Percentiles rank a stretch among this genome's conserved stretches.
These are phyloP conservation scores for Tolypocladium ophioglossoides DNA, from an alignment of 2,329 filamentous ascomycete genomes.

Conservation along the genomic window DNA sequence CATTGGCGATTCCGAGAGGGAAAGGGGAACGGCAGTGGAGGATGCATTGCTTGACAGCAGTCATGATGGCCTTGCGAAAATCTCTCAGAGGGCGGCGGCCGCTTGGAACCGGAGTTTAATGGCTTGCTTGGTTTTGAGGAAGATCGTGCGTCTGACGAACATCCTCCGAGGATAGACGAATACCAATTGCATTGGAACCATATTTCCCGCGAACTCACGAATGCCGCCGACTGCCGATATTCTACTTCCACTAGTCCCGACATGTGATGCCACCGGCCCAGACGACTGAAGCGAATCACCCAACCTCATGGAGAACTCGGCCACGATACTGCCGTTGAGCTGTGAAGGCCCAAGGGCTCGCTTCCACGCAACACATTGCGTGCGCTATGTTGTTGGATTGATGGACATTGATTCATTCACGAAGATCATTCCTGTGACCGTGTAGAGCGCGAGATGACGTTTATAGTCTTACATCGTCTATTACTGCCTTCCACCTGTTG, in stretches of 20 bases:
- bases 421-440: background rate
- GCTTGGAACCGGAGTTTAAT: conserved; percentile 35
- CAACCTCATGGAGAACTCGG: background rate
- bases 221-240: background rate
- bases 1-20: conserved; percentile 6
- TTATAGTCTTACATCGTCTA: conserved; percentile 11
- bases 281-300: background rate
- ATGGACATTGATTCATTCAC: background rate
- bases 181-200: conserved; percentile 26
- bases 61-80: conserved; percentile 21
- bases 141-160: conserved; percentile 30
- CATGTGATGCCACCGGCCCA: background rate
- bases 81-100: conserved; percentile 30
- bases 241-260: background rate
- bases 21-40: conserved; percentile 7
- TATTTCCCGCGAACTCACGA: background rate
- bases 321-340: background rate
- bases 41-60: conserved; percentile 12
- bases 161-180: conserved; percentile 32
- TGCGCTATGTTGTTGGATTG: background rate
- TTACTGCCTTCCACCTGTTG: conserved; percentile 18
- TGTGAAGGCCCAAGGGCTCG: background rate
- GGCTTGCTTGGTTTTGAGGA: conserved; percentile 33
- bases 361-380: background rate
- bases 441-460: background rate